Percentiles rank a stretch among this genome's conserved stretches.
Conservation (phyloP, 352 stramenopile genomes). For the Pythium monospermum region DNA sequence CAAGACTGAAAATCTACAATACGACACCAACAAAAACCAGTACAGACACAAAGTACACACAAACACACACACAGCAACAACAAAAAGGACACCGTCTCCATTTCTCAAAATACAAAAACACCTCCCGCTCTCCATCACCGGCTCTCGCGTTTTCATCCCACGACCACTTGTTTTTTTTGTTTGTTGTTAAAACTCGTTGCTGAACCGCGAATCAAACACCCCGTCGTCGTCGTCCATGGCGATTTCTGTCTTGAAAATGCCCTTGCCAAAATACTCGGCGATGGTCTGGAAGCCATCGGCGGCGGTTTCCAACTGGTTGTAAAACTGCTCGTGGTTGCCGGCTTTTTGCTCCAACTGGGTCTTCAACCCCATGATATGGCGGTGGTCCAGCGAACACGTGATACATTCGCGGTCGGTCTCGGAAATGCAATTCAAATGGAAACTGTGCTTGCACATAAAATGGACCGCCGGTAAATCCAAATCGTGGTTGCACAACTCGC, state of each 20-base stretch:
- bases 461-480: conserved; percentile 88
- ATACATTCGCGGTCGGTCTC: conserved; percentile 88
- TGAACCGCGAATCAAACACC: conserved; percentile 74
- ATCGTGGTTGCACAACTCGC: conserved; percentile 85
- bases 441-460: conserved; percentile 90
- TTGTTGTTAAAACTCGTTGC: conserved; percentile 77
- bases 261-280: conserved; percentile 91
- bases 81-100: not conserved
- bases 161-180: too few species aligned
- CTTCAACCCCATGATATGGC: conserved; percentile 81
- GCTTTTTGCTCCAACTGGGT: conserved; percentile 85
- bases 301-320: conserved; percentile 87
- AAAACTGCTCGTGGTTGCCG: conserved; percentile 91
- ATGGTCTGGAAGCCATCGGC: conserved; percentile 88
- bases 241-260: conserved; percentile 86
- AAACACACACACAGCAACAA: not conserved
- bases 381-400: conserved; percentile 83
- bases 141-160: too few species aligned
- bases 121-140: too few species aligned
- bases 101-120: too few species aligned
- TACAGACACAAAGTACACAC: not conserved
- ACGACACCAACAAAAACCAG: not conserved
- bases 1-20: conserved; percentile 4
- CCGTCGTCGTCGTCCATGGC: conserved; percentile 52
- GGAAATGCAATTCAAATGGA: conserved; percentile 88